Evolutionary conservation across 2,329 filamentous ascomycete genomes (phyloP).

Genomic region (Paecilomyces fulvus): DNA sequence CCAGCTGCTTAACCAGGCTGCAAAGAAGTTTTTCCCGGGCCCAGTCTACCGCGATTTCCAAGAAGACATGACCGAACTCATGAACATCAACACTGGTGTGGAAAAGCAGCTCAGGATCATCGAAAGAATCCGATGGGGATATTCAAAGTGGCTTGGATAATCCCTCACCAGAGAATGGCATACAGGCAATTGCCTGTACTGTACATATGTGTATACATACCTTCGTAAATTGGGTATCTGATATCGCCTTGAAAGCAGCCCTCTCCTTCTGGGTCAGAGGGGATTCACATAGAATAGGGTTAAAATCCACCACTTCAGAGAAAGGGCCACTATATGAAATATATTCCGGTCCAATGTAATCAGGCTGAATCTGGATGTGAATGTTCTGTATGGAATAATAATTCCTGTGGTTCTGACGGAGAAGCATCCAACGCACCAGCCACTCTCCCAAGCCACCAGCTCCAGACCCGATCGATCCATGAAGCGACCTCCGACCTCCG

Average conservation of each 20-base stretch:
- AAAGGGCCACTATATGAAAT: no score
- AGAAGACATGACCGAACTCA: conserved; percentile 78
- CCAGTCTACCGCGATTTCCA: conserved; percentile 76
- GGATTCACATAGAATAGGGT: no score
- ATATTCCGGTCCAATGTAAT: no score
- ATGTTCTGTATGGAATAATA: no score
- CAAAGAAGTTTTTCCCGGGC: conserved; percentile 59
- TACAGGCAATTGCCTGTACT: not conserved
- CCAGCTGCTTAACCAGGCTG: conserved; percentile 67
- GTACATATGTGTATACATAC: not conserved
- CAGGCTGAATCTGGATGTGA: no score
- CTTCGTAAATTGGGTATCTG: not conserved
- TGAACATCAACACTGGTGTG: conserved; percentile 69
- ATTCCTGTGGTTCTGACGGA: not conserved
- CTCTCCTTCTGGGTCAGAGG: no score
- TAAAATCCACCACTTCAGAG: no score
- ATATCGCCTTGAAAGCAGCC: not conserved
- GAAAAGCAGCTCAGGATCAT: conserved; percentile 70
- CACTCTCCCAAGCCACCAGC: not conserved
- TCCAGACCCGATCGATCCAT: not conserved
- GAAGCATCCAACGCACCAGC: not conserved
- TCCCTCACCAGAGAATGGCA: not conserved
- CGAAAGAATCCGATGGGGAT: conserved; percentile 82
- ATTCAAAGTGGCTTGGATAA: conserved; percentile 60
- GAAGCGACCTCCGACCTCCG: not conserved